Base-by-base conservation (phyloP, 1,139 yeast genomes). In the Wickerhamomyces sp. region DNA sequence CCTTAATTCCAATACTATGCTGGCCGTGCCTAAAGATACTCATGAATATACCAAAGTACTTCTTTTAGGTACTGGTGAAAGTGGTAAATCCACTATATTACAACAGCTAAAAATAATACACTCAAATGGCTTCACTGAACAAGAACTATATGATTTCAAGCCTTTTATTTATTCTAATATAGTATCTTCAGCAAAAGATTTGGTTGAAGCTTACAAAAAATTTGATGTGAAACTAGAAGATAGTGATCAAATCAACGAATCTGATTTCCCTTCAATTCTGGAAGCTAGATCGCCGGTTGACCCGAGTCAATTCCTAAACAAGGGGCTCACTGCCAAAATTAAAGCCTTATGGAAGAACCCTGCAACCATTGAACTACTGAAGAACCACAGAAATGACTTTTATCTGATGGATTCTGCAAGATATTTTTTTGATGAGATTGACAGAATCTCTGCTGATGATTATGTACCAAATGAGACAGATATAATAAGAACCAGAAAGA, bases 351-450 rank as follows among this genome's bases (percentile, higher is more conserved):
- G 92, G 74, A 58, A 65, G 10, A 74, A 77, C 39, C 77, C 81
- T 1, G 75, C 75, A 15, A 87, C 89, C 12, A 69, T 68, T 45
- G 64, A 70, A 30, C 67, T 85, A 48, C 64, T 84, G 37, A 70
- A 70, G 41, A 72, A 74, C 38, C 76, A 81, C 45, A 78, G 87
- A 47, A 79, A 86, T 28, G 79, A 81, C 43, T 89, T 88, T 55
- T 89, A 89, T 59, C 67, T 90, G 37, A 79, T 88, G 73, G 97
- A 90, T 59, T 86, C 95, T 6, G 90, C 96, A 1, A 70, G 74
- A 40, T 90, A 90, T 60, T 88, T 89, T 58, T 74, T 88, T 52
- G 73, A 78, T 27, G 81, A 81, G 54, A 61, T 88, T 34, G 71
- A 70, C 27, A 70, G 96, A 49, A 81, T 89, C 36, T 65, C 81